These are phyloP conservation scores for Endoconidiophora polonica DNA, from an alignment of 2,329 filamentous ascomycete genomes.

Conservation along the genomic window DNA sequence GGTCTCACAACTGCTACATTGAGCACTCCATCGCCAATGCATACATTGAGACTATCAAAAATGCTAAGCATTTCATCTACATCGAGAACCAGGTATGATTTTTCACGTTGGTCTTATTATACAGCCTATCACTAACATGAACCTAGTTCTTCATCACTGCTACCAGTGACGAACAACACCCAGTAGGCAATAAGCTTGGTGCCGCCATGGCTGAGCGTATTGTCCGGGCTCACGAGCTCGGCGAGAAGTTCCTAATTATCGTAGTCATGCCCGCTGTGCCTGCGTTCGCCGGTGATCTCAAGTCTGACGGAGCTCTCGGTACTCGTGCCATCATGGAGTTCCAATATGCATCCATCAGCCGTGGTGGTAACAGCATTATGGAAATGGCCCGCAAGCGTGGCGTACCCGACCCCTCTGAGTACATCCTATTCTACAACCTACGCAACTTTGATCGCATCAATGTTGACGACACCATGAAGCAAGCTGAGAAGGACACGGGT, in stretches of 20 bases:
- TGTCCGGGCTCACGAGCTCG: conserved; percentile 47
- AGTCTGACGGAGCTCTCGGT: conserved; percentile 53
- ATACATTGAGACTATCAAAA: conserved; percentile 55
- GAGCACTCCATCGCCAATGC: conserved; percentile 76
- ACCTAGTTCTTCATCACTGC: conserved; percentile 71
- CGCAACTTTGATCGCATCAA: conserved; percentile 76
- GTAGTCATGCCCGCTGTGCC: conserved; percentile 67
- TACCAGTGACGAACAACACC: conserved; percentile 50
- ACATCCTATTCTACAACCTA: conserved; percentile 74
- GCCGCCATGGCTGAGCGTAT: conserved; percentile 65
- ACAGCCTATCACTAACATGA: conserved; percentile 8
- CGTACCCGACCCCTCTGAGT: conserved; percentile 48
- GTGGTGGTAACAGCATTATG: conserved; percentile 62
- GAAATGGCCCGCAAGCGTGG: conserved; percentile 53
- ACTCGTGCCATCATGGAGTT: conserved; percentile 81
- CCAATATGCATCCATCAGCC: conserved; percentile 65
- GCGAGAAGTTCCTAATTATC: conserved; percentile 56
- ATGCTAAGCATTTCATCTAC: conserved; percentile 57
- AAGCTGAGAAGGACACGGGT: conserved; percentile 44
- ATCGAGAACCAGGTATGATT: conserved; percentile 51
- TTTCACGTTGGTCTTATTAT: neutral
- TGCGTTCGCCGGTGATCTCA: conserved; percentile 66
- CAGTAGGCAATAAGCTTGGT: conserved; percentile 63
- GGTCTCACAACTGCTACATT: conserved; percentile 34
- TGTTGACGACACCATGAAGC: conserved; percentile 41